Evolutionary conservation across 108 stramenopile species (phyloP), one percentile per base, ranked within the genome.

Genomic region (Nitzschia putrida): DNA sequence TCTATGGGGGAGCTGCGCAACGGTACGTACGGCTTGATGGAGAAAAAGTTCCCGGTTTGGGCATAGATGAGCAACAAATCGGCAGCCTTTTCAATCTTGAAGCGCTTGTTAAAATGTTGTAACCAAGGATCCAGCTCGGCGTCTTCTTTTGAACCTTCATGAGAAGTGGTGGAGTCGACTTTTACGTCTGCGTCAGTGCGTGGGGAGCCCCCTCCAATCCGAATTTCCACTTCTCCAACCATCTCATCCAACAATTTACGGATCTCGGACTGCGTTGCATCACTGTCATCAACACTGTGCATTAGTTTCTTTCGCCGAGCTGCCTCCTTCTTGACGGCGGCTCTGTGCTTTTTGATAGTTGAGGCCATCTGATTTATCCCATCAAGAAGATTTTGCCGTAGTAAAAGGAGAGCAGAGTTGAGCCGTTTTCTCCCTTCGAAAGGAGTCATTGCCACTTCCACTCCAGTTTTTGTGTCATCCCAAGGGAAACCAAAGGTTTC

Each of bases 21-120:
- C 8, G 69, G 78, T 37, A 41, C 23, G 68, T 92, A 95, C 16
- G 88, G 81, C 45, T 88, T 82, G 60, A 92, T 50, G 25, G 66
- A 41, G 43, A 95, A 92, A 69, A 95, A 95, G 16, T 83, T 91
- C 23, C 71, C 77, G 18, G 94, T 95, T 29, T 65, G 73, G 29
- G 87, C 88, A 64, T 93, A 95, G 66, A 95, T 64, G 1, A 95
- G 82, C 21, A 95, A 75, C 61, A 92, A 66, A 73, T 95, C 94
- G 51, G 91, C 88, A 43, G 91, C 88, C 40, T 91, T 86, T 61
- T 88, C 87, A 24, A 92, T 53, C 78, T 87, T 87, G 74, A 80
- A 87, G 57, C 89, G 78, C 25, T 86, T 72, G 51, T 80, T 57
- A 56, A 77, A 82, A 56, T 82, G 74, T 38, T 54, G 40, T 20